Percentiles rank a stretch among this genome's conserved stretches.
phyloP scores from a whole-genome alignment of 768 basidiomycete species.

The Mycena capillaripes region DNA sequence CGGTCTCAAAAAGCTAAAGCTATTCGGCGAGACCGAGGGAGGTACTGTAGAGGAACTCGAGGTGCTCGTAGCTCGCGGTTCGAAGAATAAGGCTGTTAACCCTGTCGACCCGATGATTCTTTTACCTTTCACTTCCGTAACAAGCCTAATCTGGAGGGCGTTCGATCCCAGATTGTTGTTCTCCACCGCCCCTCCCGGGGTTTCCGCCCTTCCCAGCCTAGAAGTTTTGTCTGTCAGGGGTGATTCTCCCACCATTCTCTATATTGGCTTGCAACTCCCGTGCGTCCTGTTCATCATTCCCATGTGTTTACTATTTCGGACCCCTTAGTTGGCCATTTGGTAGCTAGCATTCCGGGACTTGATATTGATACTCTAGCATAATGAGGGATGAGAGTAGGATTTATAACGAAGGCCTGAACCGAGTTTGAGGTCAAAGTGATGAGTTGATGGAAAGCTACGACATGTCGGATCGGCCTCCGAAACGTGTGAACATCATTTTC shows the following conservation, averaged over 20 bases:
- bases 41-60: not conserved
- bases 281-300: no score
- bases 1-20: not conserved
- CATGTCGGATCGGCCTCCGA: no score
- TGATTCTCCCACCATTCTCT: not conserved
- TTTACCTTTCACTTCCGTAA: not conserved
- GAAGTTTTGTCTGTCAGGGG: not conserved
- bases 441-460: no score
- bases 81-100: not conserved
- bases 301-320: no score
- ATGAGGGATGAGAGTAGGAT: no score
- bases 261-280: not conserved
- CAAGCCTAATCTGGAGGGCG: not conserved
- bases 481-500: no score
- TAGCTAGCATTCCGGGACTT: no score
- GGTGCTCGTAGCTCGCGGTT: not conserved
- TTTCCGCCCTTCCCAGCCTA: not conserved
- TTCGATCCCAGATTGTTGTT: not conserved
- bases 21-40: not conserved
- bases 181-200: not conserved
- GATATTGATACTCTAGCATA: no score
- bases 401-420: no score
- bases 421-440: no score
- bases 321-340: no score
- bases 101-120: not conserved